phyloP scores from a whole-genome alignment of 1,139 yeast species.

The Kodamaea plutei region DNA sequence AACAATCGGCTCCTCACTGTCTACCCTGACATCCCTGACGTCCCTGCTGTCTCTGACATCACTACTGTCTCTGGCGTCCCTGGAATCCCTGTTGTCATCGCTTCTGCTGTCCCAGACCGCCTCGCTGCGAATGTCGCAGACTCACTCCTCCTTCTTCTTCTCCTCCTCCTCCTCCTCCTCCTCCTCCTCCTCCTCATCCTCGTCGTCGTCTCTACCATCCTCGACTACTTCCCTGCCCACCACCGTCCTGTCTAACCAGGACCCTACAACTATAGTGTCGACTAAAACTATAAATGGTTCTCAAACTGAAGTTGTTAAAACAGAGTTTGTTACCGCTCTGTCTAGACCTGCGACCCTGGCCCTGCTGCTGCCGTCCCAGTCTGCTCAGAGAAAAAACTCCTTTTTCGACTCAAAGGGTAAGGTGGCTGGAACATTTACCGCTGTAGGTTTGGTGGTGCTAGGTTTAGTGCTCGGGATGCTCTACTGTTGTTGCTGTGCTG shows the following conservation, averaged over 20 bases:
- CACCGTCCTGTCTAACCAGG: too few relatives aligned
- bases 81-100: conserved; percentile 12
- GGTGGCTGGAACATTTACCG: conserved; percentile 73
- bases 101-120: conserved; percentile 9
- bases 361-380: conserved; percentile 5
- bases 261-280: conserved; percentile 20
- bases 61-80: background rate
- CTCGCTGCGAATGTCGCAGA: background rate
- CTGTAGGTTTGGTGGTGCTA: conserved; percentile 54
- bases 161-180: conserved; percentile 1
- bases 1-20: conserved; percentile 6
- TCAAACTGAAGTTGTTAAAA: conserved; percentile 18
- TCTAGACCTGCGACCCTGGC: conserved; percentile 3
- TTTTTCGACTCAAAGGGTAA: conserved; percentile 58
- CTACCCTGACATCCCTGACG: background rate
- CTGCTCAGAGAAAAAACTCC: conserved; percentile 14
- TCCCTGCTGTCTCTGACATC: background rate
- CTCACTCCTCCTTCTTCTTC: background rate
- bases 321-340: conserved; percentile 20
- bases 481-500: conserved; percentile 37
- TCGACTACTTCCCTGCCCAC: conserved; percentile 1
- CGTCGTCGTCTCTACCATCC: conserved; percentile 13
- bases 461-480: conserved; percentile 33
- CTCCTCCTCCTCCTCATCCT: conserved; percentile 9
- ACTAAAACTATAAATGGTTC: conserved; percentile 25